Evolutionary conservation across 495 filamentous ascomycete species (phyloP), one percentile per base, ranked within the genome.

Genomic region (Glonium stellatum): DNA sequence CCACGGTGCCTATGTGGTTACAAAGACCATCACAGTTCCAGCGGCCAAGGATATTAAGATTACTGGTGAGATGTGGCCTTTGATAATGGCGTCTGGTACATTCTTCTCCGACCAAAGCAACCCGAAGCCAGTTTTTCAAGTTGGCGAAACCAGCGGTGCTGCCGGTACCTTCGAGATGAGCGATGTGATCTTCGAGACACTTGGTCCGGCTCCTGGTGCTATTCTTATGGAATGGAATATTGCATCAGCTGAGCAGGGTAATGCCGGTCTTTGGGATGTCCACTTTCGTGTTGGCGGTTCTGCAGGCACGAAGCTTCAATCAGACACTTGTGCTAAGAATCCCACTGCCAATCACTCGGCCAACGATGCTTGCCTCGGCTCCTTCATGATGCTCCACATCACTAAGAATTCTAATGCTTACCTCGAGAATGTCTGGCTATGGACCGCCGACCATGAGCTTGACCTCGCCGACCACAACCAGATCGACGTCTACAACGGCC

Each of bases 201-300:
- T 82, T 50, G 85, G 85, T 27, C 71, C 78, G n/a, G 76, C 81
- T 48, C 81, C 84, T 1, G 89, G 89, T 21, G 88, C 86, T 37
- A 81, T 84, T 15, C 77, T 91, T 36, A 83, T 95, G 56, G 79
- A 90, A 70, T 90, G 83, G 81, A 90, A 91, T 69, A 70, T 90
- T 51, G 56, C 66, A 11, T 76, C 73, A 9, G 70, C 70, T 5
- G 59, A 74, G 55, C 60, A 72, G 60, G 79, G 77, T 11, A 59
- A 27, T 12, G 70, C 63, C 31, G 74, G 71, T 55, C 67, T 76
- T 39, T 76, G 74, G 74, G 76, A 79, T 55, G 72, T 75, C 27
- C 77, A 79, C 67, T 73, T 73, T 58, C 73, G 77, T 57, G 69
- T 79, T 53, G 77, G 73, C 55, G 77, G 77, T 42, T 73, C 67